Conservation (phyloP, 805 yeast species). For the Candida germanica region DNA sequence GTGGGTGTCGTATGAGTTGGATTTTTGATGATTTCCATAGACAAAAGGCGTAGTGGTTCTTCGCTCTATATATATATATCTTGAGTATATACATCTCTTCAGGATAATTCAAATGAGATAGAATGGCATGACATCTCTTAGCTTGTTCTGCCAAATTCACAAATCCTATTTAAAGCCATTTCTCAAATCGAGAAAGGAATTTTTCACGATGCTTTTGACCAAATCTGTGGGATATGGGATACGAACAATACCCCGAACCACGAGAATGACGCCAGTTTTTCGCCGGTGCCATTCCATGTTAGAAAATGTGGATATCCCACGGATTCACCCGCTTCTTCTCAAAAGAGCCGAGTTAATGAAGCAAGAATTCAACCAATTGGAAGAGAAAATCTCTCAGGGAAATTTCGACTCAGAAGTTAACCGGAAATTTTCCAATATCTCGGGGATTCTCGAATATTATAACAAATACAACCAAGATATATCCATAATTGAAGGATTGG, state of each 20-base stretch:
- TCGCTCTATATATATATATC: too few species aligned
- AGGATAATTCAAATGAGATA: too few species aligned
- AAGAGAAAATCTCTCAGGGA: slow-evolving; percentile 25
- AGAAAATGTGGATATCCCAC: slow-evolving; percentile 14
- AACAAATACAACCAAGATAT: slow-evolving; percentile 24
- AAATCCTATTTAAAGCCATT: too few species aligned
- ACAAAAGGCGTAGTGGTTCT: too few species aligned
- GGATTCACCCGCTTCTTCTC: slow-evolving; percentile 38
- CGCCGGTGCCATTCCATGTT: too few species aligned
- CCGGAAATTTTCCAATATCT: slow-evolving; percentile 30
- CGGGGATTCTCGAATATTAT: slow-evolving; percentile 31
- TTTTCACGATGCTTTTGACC: not conserved
- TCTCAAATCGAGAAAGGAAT: too few species aligned
- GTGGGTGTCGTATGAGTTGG: too few species aligned
- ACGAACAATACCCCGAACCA: not conserved
- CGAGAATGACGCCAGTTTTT: too few species aligned
- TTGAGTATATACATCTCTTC: too few species aligned
- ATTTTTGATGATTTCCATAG: too few species aligned
- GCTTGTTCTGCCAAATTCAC: too few species aligned
- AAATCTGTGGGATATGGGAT: not conserved
- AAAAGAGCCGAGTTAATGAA: slow-evolving; percentile 34
- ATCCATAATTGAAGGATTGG: slow-evolving; percentile 22
- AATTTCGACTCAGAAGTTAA: slow-evolving; percentile 32
- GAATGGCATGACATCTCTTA: too few species aligned
- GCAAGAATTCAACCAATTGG: slow-evolving; percentile 25